phyloP scores from a whole-genome alignment of 768 basidiomycete species.

The Rhizopogon vulgaris region DNA sequence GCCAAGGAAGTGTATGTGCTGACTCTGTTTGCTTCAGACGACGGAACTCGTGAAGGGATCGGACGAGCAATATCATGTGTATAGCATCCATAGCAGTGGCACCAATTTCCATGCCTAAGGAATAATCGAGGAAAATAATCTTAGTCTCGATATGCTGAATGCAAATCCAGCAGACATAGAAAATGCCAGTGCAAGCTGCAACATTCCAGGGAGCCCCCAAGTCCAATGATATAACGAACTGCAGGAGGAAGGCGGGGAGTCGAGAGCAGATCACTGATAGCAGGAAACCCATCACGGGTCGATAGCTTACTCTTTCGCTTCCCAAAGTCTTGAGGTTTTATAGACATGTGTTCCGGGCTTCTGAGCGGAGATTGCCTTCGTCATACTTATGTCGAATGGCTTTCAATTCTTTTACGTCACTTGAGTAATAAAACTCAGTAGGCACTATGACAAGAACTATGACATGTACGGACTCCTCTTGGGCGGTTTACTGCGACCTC shows the following conservation, averaged over 20 bases:
- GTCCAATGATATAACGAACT: background rate
- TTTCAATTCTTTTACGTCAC: no score
- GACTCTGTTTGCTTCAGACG: constrained; percentile 11
- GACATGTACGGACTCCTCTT: no score
- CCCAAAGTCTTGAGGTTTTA: background rate
- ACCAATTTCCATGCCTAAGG: constrained; percentile 4
- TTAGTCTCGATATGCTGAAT: background rate
- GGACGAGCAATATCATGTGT: constrained; percentile 24
- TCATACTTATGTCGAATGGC: no score
- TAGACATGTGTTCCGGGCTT: background rate
- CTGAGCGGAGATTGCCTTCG: no score
- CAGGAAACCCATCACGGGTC: background rate
- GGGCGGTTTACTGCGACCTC: no score
- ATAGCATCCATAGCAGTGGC: constrained; percentile 22
- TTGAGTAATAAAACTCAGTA: no score
- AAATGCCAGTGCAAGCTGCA: background rate
- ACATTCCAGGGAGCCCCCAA: background rate
- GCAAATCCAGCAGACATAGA: background rate
- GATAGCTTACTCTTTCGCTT: no score
- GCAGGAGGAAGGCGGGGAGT: background rate
- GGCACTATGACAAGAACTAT: no score
- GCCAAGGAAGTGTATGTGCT: constrained; percentile 8
- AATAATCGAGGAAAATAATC: background rate
- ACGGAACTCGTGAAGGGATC: constrained; percentile 18
- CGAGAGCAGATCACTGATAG: background rate